Evolutionary conservation across 2,329 filamentous ascomycete species (phyloP), one percentile per base, ranked within the genome.

Genomic region (Cladorrhinum sp.): DNA sequence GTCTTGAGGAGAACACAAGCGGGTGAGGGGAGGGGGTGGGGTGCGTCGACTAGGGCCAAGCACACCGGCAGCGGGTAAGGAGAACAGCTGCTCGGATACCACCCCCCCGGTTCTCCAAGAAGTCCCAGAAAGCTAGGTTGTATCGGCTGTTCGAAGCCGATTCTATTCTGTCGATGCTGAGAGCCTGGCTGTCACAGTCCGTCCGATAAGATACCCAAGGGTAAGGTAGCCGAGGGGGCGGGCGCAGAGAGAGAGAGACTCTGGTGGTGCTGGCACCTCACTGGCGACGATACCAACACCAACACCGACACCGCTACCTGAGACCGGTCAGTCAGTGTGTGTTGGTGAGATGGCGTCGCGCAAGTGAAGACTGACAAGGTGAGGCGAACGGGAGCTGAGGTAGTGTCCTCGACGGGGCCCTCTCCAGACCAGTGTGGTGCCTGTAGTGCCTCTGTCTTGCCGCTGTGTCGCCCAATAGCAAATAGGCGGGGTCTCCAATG

Each of bases 391-490:
- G 57, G 33, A 48, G 50, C 46, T 28, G 55, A 33, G 30, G n/a
- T 26, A 12, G 26, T 30, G 14, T 18, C 42, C 39, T 50, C 55
- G 9, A 36, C 46, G 18, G n/a, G 42, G 42, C n/a, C n/a, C 18
- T 21, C 4, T 46, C 42, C 42, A 46, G 42, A 46, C 42, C 42
- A 16, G 42, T 46, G 42, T 18, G 42, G 42, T 20, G 42, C 16
- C 42, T 46, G 42, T 46, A 46, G 42, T 46, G 42, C 42, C 42
- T 46, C 42, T 61, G 62, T 57, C 33, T 28, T 58, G 61, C 52
- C 52, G 60, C 59, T 59, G 50, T 61, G 61, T 26, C 56, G 63
- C 26, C 58, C 60, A 51, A 55, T 61, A 23, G 42, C 20, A 52
- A 53, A 28, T 24, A 28, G 49, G 24, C 20, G 18, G 52, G 58